Percentiles rank a stretch among this genome's conserved stretches.
These are phyloP conservation scores for Aspergillus versicolor DNA, from an alignment of 2,329 filamentous ascomycete genomes.

Conservation along the genomic window DNA sequence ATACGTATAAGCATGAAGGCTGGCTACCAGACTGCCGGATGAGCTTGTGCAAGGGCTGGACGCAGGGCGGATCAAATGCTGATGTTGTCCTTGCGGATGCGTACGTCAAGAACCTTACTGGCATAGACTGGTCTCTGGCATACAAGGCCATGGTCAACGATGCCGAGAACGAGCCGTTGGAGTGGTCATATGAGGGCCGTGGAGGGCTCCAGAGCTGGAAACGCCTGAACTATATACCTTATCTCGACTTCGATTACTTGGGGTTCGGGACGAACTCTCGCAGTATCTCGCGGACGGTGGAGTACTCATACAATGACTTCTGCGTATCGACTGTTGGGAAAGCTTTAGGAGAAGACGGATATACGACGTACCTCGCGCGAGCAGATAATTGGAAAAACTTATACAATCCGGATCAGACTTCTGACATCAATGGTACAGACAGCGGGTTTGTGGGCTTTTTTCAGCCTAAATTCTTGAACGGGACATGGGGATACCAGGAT, in stretches of 20 bases:
- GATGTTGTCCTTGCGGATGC: conserved; percentile 69
- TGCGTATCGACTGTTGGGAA: conserved; percentile 63
- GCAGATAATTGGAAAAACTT: conserved; percentile 69
- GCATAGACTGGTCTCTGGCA: conserved; percentile 65
- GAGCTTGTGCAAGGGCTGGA: conserved; percentile 66
- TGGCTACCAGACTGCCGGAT: conserved; percentile 74
- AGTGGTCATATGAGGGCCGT: conserved; percentile 68
- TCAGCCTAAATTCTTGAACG: conserved; percentile 67
- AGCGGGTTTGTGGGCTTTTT: conserved; percentile 72
- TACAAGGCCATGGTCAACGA: conserved; percentile 70
- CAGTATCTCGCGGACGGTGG: conserved; percentile 69
- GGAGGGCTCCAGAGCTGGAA: conserved; percentile 73
- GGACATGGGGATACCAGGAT: conserved; percentile 66
- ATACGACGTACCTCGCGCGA: conserved; percentile 57
- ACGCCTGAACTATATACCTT: conserved; percentile 66
- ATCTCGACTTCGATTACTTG: conserved; percentile 29
- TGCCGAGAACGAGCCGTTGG: conserved; percentile 66
- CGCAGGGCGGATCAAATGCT: conserved; percentile 71
- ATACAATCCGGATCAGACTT: conserved; percentile 61
- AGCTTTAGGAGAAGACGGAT: conserved; percentile 54
- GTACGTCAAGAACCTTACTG: conserved; percentile 63
- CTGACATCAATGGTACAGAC: conserved; percentile 55
- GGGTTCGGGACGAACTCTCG: conserved; percentile 69
- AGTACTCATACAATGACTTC: conserved; percentile 76
- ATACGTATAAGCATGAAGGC: conserved; percentile 66